Evolutionary conservation across 257 asterid genomes (phyloP).

Genomic region (Nicotiana otophora): DNA sequence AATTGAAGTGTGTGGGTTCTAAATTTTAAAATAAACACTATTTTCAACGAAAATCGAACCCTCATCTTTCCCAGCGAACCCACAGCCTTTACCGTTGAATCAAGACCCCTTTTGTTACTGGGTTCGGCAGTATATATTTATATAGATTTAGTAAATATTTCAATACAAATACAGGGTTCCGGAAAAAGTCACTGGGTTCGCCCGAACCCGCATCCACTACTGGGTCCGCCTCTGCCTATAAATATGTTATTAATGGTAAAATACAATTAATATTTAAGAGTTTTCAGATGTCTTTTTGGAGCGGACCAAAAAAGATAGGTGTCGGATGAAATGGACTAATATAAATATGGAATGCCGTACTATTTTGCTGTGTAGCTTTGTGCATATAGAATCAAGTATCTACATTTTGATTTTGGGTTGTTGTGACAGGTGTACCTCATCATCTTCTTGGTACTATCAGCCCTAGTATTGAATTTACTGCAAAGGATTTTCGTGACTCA

Average conservation of each 20-base stretch:
- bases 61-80: no score
- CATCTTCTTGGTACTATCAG: constrained; percentile 76
- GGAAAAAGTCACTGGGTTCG: no score
- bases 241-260: not conserved
- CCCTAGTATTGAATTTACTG: constrained; percentile 70
- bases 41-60: no score
- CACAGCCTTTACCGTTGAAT: no score
- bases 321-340: not conserved
- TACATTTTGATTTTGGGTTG: constrained; percentile 2
- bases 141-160: no score
- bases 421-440: constrained; percentile 70
- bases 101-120: no score
- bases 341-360: not conserved
- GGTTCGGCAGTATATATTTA: no score
- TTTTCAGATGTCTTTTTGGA: not conserved
- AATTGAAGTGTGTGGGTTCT: no score
- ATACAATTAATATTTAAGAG: not conserved
- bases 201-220: no score
- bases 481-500: constrained; percentile 75
- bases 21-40: no score
- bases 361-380: not conserved
- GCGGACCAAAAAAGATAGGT: not conserved
- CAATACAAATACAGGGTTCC: no score
- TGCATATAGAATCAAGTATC: not conserved
- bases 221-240: no score